Base-by-base conservation (phyloP, 371 early-diverging fungal genomes). In the Dichotomocladium elegans region DNA sequence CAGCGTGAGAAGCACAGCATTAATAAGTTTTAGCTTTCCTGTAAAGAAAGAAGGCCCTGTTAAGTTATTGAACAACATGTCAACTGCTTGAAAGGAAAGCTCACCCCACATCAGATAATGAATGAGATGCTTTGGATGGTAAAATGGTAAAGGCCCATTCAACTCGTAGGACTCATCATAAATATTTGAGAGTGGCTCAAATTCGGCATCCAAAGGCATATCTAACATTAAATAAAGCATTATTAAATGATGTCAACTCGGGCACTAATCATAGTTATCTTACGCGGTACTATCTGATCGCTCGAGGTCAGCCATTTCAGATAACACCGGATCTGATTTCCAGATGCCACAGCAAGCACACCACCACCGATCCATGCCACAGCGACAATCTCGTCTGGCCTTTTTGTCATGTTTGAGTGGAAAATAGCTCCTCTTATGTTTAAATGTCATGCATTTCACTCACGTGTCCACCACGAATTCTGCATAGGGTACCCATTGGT, bases 81-180 rank as follows among this genome's bases (percentile, higher is more conserved):
- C 12, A 24, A 47, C 14, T 47, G 30, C 30, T 2, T 17, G 3
- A 9, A 14, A 47, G 43, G 12, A 44, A 4, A 44, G 26, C 44
- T 50, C 72, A 74, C 89, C 89, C 90, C 89, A 91, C 64, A 90
- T 64, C 15, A 90, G 63, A 58, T 90, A 88, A 45, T 91, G 84
- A 8, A 82, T 69, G 34, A 92, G 58, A 30, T 88, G 68, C n/a
- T 76, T 61, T 1, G 93, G 93, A 58, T 92, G 90, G 58, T 91
- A 87, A 41, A 89, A 85, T 0, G 88, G 89, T 21, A 87, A 54
- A 0, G 85, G 81, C 0, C 85, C 85, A 53, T 84, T 81, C 63
- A 79, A 67, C 51, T 49, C 69, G 47, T 62, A 83, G 22, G 68
- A 75, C 48, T 68, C 42, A 57, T 85, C 82, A 54, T 74, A 82